These are phyloP conservation scores for Vigna angularis DNA, from an alignment of 306 rosid species.

Conservation along the genomic window DNA sequence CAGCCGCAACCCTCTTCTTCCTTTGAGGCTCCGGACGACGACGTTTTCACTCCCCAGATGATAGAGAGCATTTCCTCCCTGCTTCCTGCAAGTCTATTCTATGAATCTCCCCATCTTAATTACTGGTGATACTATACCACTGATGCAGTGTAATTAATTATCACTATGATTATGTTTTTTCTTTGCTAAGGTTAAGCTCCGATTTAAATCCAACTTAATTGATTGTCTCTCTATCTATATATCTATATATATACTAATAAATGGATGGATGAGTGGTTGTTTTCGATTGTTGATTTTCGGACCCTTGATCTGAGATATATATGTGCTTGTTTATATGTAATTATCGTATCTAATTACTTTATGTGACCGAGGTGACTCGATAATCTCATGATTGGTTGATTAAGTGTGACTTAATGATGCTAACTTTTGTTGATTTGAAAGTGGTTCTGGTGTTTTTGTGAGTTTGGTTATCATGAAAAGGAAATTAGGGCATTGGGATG, in stretches of 20 bases:
- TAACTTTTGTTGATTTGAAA: slow-evolving; percentile 8
- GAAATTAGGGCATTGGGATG: neutral
- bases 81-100: slow-evolving; percentile 47
- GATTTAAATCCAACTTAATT: neutral
- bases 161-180: neutral
- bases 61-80: slow-evolving; percentile 58
- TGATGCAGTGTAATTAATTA: slow-evolving; percentile 39
- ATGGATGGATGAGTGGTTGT: neutral
- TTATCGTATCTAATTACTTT: neutral
- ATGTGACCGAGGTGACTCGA: neutral
- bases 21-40: slow-evolving; percentile 55
- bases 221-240: neutral
- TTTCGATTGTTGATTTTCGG: slow-evolving; percentile 9
- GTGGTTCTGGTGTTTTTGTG: neutral
- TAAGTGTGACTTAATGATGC: slow-evolving; percentile 16
- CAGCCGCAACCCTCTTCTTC: slow-evolving; percentile 12
- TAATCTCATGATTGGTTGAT: neutral
- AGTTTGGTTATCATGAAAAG: neutral
- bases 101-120: slow-evolving; percentile 51
- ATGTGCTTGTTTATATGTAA: slow-evolving; percentile 11
- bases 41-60: slow-evolving; percentile 62
- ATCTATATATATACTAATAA: neutral
- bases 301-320: slow-evolving; percentile 1
- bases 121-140: slow-evolving; percentile 35
- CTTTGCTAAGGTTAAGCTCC: slow-evolving; percentile 32